Evolutionary conservation across 148 eudicot genomes (phyloP).

Genomic region (Rhododendron molle): DNA sequence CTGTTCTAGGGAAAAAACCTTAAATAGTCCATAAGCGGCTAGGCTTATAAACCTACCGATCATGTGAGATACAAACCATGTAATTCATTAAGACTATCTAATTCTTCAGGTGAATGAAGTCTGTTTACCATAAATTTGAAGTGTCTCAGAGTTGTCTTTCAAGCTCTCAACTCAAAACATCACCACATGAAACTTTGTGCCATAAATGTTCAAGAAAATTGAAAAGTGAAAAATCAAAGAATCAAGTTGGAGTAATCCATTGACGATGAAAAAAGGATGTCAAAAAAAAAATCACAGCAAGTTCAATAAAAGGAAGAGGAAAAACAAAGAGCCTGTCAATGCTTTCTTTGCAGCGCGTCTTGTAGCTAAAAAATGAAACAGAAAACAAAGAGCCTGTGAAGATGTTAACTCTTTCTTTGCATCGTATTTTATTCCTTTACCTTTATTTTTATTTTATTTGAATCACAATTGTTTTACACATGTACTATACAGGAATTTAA

Average conservation of each 20-base stretch:
- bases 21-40: background rate
- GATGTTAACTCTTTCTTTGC: background rate
- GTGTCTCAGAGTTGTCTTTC: background rate
- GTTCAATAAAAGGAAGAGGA: background rate
- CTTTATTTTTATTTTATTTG: too few species aligned
- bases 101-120: background rate
- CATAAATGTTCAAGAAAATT: background rate
- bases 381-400: background rate
- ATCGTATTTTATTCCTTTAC: too few species aligned
- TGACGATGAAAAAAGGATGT: background rate
- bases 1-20: background rate
- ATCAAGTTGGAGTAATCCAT: background rate
- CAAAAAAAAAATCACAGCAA: background rate
- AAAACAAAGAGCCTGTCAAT: background rate
- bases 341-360: background rate
- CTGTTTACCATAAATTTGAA: background rate
- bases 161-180: background rate
- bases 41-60: background rate
- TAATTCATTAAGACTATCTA: background rate
- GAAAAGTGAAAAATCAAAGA: background rate
- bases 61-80: background rate
- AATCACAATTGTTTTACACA: too few species aligned
- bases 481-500: too few species aligned
- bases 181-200: background rate
- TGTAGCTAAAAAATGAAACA: background rate